Percentiles rank a stretch among this genome's conserved stretches.
phyloP scores from a whole-genome alignment of 169 alveolate genomes.

The Cystoisospora suis region DNA sequence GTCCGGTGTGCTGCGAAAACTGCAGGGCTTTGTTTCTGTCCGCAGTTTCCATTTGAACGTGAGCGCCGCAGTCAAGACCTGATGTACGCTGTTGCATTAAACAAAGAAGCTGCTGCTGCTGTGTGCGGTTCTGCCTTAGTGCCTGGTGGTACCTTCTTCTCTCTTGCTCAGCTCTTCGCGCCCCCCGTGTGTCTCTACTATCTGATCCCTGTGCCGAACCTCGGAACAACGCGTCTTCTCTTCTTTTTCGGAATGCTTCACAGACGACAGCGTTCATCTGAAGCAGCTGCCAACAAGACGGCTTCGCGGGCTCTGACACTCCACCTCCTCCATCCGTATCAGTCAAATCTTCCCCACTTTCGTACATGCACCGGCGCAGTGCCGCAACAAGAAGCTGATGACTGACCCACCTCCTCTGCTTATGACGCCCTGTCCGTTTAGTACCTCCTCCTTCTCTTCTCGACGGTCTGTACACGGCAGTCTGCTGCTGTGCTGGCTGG shows the following conservation, averaged over 20 bases:
- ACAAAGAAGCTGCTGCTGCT: conserved; percentile 7
- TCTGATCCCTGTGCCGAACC: too few relatives aligned
- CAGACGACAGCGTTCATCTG: conserved; percentile 42
- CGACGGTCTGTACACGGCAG: too few relatives aligned
- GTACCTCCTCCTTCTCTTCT: conserved; percentile 56
- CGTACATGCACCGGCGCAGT: conserved; percentile 37
- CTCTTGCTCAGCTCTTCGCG: not conserved
- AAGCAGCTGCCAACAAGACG: conserved; percentile 55
- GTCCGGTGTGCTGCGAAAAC: too few relatives aligned
- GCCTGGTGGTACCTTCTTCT: not conserved
- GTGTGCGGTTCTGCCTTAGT: not conserved
- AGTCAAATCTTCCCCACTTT: conserved; percentile 39
- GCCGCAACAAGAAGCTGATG: conserved; percentile 63
- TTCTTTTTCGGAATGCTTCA: conserved; percentile 36
- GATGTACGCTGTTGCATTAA: too few relatives aligned
- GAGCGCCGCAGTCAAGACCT: too few relatives aligned
- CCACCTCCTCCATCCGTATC: conserved; percentile 32
- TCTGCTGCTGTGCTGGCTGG: too few relatives aligned
- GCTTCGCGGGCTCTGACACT: not conserved
- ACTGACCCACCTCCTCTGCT: conserved; percentile 57
- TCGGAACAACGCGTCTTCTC: conserved; percentile 2
- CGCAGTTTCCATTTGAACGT: too few relatives aligned
- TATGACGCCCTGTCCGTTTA: conserved; percentile 27
- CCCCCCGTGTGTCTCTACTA: too few relatives aligned
- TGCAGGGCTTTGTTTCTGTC: too few relatives aligned